Evolutionary conservation across 345 rosid genomes (phyloP), one percentile per base, ranked within the genome.

Genomic region (Linum trigynum): DNA sequence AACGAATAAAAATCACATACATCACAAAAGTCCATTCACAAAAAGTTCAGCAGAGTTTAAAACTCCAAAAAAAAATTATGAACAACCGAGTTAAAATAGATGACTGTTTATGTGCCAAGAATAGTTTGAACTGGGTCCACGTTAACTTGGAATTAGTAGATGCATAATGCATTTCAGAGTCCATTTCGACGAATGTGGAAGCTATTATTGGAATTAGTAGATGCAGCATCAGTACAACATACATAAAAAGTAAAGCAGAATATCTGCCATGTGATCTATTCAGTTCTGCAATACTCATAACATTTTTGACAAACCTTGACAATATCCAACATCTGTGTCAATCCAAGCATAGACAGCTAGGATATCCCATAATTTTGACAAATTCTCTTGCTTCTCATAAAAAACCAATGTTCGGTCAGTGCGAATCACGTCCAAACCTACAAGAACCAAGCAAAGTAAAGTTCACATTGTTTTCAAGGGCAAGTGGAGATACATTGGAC

Each of bases 301-400:
- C 38, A 62, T 39, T 23, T 63, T 71, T 55, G 1, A 68, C 63
- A 41, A 71, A 94, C 99, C 99, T 88, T 94, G 99, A 78, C 99
- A 85, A 68, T 94, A 94, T 61, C 97, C 99, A 36, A 90, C 90
- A 73, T 94, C 99, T 51, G 74, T 82, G 77, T 90, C 99, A 62
- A 90, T 78, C 96, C 99, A 88, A 39, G 99, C 92, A 78, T 94
- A 94, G 73, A 90, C 91, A 71, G 95, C 84, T 17, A 94, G 85
- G 76, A 94, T 83, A 78, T 94, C 99, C 99, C 96, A 88, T 65
- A 91, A 95, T 79, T 85, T 94, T 12, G 97, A 85, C 78, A 94
- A 76, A 78, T 94, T 81, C 69, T 88, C 84, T 71, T 83, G 88
- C 78, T 87, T 87, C 83, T 94, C 97, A 43, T 90, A 94, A 71